These are phyloP conservation scores for Phytophthora macrochlamydospora DNA, from an alignment of 352 stramenopile genomes.

Conservation along the genomic window DNA sequence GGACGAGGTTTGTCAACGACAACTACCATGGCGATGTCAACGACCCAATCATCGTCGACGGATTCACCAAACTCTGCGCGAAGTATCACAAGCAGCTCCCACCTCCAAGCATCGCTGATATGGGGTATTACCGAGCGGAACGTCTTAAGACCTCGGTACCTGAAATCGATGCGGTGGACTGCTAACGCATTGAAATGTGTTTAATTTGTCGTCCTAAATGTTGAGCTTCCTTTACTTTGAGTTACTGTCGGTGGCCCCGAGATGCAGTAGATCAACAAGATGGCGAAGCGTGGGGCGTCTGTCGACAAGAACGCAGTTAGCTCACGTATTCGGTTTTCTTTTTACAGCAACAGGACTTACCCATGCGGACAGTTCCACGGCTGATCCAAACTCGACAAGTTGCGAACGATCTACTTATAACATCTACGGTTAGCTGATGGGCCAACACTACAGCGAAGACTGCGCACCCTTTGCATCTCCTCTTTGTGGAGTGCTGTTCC, in stretches of 20 bases:
- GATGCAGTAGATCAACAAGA: constrained; percentile 59
- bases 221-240: background rate
- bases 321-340: background rate
- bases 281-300: constrained; percentile 83
- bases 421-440: too few relatives aligned
- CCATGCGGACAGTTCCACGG: constrained; percentile 97
- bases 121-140: constrained; percentile 8
- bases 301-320: constrained; percentile 2
- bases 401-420: constrained; percentile 72
- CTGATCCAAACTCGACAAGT: constrained; percentile 90
- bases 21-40: constrained; percentile 36
- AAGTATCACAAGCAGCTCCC: constrained; percentile 56
- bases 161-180: background rate
- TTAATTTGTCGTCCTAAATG: too few relatives aligned
- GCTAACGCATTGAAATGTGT: background rate
- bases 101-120: constrained; percentile 8
- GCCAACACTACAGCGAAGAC: too few relatives aligned
- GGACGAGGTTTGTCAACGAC: constrained; percentile 58
- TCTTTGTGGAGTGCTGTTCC: constrained; percentile 91
- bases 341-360: constrained; percentile 31
- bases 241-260: constrained; percentile 35
- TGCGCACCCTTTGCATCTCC: constrained; percentile 90
- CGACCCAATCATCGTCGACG: constrained; percentile 40
- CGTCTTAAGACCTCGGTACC: constrained; percentile 4
- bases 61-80: constrained; percentile 47